phyloP scores from a whole-genome alignment of 177 flowering plant genomes.

The Telopea speciosissima region DNA sequence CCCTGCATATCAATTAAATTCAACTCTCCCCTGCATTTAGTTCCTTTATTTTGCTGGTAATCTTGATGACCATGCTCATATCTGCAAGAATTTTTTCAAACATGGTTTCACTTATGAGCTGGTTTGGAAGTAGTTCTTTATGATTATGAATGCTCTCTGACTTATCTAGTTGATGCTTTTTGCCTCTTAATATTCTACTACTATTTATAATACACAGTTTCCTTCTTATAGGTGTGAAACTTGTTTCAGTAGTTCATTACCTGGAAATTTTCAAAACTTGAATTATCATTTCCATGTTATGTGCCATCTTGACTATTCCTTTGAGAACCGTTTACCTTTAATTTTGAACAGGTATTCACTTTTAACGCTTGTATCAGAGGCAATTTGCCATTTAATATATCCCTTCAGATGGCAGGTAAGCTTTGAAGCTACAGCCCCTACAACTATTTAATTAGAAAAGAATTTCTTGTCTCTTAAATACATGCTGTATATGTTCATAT shows the following conservation, averaged over 20 bases:
- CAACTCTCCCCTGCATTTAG: too few species aligned
- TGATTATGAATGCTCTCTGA: neutral
- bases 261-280: neutral
- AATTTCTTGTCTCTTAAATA: neutral
- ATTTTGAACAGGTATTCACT: slow-evolving; percentile 68
- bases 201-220: neutral
- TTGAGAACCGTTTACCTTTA: slow-evolving; percentile 6
- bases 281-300: neutral
- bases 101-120: neutral
- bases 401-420: slow-evolving; percentile 96
- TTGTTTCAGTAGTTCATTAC: neutral
- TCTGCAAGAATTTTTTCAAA: too few species aligned
- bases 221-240: neutral
- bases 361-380: slow-evolving; percentile 83
- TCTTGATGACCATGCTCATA: neutral
- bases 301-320: neutral
- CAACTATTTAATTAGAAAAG: too few species aligned
- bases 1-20: too few species aligned
- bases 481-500: neutral
- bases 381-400: slow-evolving; percentile 86
- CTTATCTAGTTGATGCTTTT: neutral
- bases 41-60: neutral
- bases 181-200: neutral
- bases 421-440: neutral
- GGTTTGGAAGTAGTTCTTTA: neutral